A percentile compares a stretch with the other conserved stretches of the same genome.
phyloP scores from a whole-genome alignment of 1,284 basidiomycete genomes.

The Malassezia restricta region DNA sequence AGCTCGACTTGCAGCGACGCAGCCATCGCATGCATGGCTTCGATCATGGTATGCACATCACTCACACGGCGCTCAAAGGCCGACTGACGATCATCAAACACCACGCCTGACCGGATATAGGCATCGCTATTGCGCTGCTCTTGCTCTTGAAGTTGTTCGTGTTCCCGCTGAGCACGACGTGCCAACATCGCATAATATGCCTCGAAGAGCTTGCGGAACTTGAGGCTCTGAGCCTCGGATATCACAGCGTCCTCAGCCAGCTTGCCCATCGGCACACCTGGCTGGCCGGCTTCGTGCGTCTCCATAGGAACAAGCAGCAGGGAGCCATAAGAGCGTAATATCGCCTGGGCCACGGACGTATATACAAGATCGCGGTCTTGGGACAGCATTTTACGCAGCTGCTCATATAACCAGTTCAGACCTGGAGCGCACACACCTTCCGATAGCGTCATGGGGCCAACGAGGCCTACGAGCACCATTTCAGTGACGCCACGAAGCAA shows the following conservation, averaged over 20 bases:
- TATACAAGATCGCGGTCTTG: conserved; percentile 76
- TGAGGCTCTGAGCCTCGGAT: conserved; percentile 67
- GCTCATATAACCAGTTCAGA: conserved; percentile 54
- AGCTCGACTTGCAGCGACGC: conserved; percentile 71
- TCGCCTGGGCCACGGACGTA: conserved; percentile 65
- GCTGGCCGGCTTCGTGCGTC: conserved; percentile 6
- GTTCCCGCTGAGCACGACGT: conserved; percentile 61
- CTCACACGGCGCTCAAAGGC: conserved; percentile 97
- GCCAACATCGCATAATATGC: conserved; percentile 81
- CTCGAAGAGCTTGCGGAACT: conserved; percentile 83
- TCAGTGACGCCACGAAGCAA: conserved; percentile 77
- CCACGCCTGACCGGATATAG: conserved; percentile 94
- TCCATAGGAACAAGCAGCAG: conserved; percentile 55
- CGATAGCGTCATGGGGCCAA: conserved; percentile 41
- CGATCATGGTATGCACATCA: conserved; percentile 68
- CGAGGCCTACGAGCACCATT: conserved; percentile 65
- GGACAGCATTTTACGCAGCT: conserved; percentile 55
- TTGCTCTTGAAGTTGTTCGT: conserved; percentile 81
- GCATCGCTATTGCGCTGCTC: conserved; percentile 93
- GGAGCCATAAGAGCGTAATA: conserved; percentile 70
- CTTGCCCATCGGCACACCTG: neutral
- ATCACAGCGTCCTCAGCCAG: neutral
- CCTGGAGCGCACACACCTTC: conserved; percentile 1
- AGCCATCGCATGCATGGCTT: conserved; percentile 53
- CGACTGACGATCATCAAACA: conserved; percentile 96